Evolutionary conservation across 139 green algal genomes (phyloP).

Genomic region (Haematococcus sp.): DNA sequence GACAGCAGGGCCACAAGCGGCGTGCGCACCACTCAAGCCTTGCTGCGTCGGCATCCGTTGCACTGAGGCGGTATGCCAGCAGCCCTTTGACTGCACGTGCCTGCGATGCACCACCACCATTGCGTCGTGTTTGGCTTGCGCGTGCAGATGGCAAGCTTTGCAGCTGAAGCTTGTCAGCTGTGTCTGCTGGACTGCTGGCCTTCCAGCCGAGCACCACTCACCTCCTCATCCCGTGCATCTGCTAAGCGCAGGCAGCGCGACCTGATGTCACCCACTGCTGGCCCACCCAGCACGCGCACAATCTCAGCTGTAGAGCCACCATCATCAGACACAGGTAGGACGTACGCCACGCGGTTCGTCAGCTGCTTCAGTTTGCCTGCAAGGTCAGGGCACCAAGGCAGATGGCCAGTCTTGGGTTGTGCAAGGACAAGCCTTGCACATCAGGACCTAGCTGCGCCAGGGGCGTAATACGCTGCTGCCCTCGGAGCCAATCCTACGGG

Average conservation of each 20-base stretch:
- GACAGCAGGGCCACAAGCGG: no score
- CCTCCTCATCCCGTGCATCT: constrained; percentile 84
- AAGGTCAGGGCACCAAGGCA: no score
- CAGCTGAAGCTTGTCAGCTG: no score
- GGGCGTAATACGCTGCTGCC: no score
- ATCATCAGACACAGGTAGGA: constrained; percentile 97
- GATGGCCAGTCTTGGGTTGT: background rate
- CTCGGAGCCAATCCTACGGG: no score
- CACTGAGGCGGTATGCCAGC: constrained; percentile 85
- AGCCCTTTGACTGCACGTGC: constrained; percentile 78
- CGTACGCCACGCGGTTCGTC: constrained; percentile 85
- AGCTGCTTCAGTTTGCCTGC: constrained; percentile 65
- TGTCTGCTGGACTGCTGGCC: no score
- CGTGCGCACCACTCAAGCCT: constrained; percentile 59
- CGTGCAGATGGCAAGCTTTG: no score
- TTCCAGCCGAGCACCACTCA: constrained; percentile 4
- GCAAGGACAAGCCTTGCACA: background rate
- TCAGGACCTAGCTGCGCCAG: no score
- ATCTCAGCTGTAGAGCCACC: constrained; percentile 97
- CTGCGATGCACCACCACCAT: constrained; percentile 24
- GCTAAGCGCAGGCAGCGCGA: constrained; percentile 92
- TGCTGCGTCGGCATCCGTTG: constrained; percentile 44
- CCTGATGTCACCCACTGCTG: constrained; percentile 96
- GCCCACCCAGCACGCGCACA: constrained; percentile 93
- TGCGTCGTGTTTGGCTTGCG: no score